Evolutionary conservation across 2,329 filamentous ascomycete species (phyloP).

Genomic region (Rutstroemia sydowiana): DNA sequence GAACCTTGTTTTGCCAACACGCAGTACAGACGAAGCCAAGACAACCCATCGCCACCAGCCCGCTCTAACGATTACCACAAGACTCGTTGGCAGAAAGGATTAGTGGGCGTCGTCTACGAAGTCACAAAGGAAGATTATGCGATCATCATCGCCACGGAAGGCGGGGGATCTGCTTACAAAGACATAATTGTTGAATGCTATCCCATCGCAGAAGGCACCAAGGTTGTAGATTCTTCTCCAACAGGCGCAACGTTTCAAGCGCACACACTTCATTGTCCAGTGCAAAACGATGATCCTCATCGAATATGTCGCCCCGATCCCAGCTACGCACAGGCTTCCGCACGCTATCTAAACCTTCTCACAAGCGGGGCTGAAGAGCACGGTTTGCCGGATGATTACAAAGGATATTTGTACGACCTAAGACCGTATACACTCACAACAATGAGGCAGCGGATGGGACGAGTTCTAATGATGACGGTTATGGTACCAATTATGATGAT

Average conservation of each 20-base stretch:
- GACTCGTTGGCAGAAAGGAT: too few relatives aligned
- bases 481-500: constrained; percentile 53
- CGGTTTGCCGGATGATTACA: not conserved
- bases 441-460: constrained; percentile 57
- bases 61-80: too few relatives aligned
- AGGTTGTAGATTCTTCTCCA: too few relatives aligned
- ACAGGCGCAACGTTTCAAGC: too few relatives aligned
- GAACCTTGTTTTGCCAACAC: constrained; percentile 8
- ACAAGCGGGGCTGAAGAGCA: not conserved
- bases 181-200: constrained; percentile 1
- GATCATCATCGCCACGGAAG: constrained; percentile 1
- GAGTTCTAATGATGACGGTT: constrained; percentile 49
- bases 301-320: too few relatives aligned
- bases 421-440: constrained; percentile 65
- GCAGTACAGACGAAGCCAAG: too few relatives aligned
- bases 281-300: too few relatives aligned
- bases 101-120: constrained; percentile 6
- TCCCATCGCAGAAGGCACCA: too few relatives aligned
- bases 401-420: constrained; percentile 39
- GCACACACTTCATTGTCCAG: too few relatives aligned
- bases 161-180: constrained; percentile 3
- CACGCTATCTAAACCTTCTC: not conserved
- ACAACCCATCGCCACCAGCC: not conserved
- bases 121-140: constrained; percentile 2
- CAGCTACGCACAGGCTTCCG: not conserved